phyloP scores from a whole-genome alignment of 805 yeast species.

The Zygosaccharomyces rouxii region DNA sequence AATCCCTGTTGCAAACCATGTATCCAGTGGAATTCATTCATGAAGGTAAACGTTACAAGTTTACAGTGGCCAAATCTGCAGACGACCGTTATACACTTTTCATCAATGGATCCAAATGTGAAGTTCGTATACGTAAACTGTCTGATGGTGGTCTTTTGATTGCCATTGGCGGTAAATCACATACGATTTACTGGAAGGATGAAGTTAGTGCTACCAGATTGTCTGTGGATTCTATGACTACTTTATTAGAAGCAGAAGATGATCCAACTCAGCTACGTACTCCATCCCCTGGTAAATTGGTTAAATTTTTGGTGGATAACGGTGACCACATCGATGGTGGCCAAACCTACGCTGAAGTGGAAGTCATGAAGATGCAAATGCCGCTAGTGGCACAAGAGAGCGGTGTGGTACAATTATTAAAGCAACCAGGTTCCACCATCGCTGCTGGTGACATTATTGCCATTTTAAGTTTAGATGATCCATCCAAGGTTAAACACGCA shows the following conservation, averaged over 20 bases:
- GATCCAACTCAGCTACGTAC: constrained; percentile 98
- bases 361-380: constrained; percentile 99
- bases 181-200: constrained; percentile 95
- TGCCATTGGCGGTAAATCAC: constrained; percentile 87
- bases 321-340: constrained; percentile 93
- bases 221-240: constrained; percentile 93
- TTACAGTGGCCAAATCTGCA: constrained; percentile 92
- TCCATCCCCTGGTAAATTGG: constrained; percentile 98
- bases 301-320: constrained; percentile 85
- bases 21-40: constrained; percentile 93
- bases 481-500: constrained; percentile 95
- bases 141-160: constrained; percentile 92
- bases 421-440: constrained; percentile 98
- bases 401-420: constrained; percentile 86
- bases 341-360: constrained; percentile 96
- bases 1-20: constrained; percentile 74
- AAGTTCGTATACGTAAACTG: constrained; percentile 80
- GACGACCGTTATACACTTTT: constrained; percentile 80
- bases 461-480: constrained; percentile 90
- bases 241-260: constrained; percentile 88
- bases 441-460: constrained; percentile 97
- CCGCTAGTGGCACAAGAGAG: constrained; percentile 91
- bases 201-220: constrained; percentile 93
- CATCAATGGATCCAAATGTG: constrained; percentile 87
- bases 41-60: constrained; percentile 88